These are phyloP conservation scores for Annulohypoxylon moriforme DNA, from an alignment of 495 filamentous ascomycete genomes.

Conservation along the genomic window DNA sequence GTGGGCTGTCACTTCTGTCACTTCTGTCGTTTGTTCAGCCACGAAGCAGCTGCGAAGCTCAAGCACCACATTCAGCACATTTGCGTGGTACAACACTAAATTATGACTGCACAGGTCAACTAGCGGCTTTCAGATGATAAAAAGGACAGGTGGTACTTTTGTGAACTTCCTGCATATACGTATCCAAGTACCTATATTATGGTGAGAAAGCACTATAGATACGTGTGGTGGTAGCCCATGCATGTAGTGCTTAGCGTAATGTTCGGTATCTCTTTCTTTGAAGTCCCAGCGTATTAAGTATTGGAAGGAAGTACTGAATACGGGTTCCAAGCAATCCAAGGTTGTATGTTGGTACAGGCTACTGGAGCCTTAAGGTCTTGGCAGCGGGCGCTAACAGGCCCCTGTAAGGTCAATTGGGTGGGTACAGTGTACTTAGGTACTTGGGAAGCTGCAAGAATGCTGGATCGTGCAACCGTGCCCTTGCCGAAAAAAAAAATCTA, in stretches of 20 bases:
- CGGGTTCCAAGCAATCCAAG: neutral
- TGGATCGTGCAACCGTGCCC: constrained; percentile 25
- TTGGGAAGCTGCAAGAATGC: constrained; percentile 24
- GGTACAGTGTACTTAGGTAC: constrained; percentile 30
- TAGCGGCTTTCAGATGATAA: constrained; percentile 8
- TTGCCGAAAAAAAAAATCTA: constrained; percentile 23
- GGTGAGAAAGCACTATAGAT: neutral
- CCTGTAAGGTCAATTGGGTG: constrained; percentile 19
- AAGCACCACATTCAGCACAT: neutral
- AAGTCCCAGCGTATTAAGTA: constrained; percentile 18
- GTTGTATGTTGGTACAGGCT: constrained; percentile 25
- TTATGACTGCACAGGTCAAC: constrained; percentile 8
- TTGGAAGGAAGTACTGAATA: constrained; percentile 26
- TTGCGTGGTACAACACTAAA: constrained; percentile 1
- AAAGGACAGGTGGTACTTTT: constrained; percentile 4
- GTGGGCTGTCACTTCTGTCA: too few species aligned
- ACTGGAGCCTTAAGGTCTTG: constrained; percentile 38
- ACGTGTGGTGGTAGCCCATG: neutral
- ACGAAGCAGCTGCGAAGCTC: neutral
- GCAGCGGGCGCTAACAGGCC: constrained; percentile 37
- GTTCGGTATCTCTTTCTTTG: constrained; percentile 25
- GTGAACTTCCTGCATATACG: neutral
- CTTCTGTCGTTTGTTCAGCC: constrained; percentile 8
- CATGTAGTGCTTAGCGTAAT: constrained; percentile 11
- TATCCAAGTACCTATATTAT: neutral